Evolutionary conservation across 306 rosid genomes (phyloP).

Genomic region (Datisca glomerata): DNA sequence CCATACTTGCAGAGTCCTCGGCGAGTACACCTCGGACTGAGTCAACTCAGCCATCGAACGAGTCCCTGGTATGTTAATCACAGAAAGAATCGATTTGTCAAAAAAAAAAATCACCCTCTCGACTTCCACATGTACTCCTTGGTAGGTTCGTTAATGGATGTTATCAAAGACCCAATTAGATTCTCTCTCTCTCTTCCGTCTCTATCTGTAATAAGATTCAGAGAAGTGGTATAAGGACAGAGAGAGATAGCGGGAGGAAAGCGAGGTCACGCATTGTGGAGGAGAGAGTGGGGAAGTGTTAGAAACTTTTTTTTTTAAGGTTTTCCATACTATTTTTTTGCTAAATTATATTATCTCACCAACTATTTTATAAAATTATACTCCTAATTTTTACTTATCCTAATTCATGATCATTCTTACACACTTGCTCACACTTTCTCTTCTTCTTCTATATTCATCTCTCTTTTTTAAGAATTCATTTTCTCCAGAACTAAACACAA

Average conservation of each 20-base stretch:
- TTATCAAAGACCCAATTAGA: background rate
- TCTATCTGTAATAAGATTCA: background rate
- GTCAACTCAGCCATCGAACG: conserved; percentile 78
- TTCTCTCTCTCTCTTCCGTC: background rate
- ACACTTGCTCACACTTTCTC: too few species aligned
- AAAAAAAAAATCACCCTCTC: background rate
- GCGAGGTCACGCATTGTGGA: background rate
- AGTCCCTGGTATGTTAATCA: background rate
- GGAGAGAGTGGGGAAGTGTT: background rate
- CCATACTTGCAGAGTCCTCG: conserved; percentile 62
- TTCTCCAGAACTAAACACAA: too few species aligned
- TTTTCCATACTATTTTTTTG: too few species aligned
- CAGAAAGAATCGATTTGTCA: background rate
- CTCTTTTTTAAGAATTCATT: too few species aligned
- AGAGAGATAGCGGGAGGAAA: background rate
- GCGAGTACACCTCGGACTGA: conserved; percentile 67
- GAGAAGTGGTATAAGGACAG: background rate
- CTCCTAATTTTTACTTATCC: too few species aligned
- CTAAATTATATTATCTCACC: too few species aligned
- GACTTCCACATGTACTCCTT: background rate
- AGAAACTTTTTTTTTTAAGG: too few species aligned
- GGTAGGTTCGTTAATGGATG: background rate
- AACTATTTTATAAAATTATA: too few species aligned
- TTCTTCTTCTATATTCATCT: too few species aligned
- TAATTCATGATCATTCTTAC: too few species aligned